phyloP scores from a whole-genome alignment of 2,329 filamentous ascomycete species.

The Sclerotinia sclerotiorum region DNA sequence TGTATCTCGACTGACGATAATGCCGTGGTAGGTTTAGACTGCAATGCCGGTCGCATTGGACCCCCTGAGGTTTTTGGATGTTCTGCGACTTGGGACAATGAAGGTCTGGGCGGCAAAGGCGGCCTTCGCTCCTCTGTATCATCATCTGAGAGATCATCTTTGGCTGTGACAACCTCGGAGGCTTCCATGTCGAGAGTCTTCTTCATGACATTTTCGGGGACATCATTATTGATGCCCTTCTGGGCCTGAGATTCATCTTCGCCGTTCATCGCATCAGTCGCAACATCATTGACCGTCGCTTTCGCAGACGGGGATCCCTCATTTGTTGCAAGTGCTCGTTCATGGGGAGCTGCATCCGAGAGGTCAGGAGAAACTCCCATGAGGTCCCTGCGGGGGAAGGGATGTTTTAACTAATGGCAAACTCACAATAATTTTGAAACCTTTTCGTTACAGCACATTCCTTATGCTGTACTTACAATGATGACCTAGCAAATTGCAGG shows the following conservation, averaged over 20 bases:
- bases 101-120: constrained; percentile 49
- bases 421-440: constrained; percentile 6
- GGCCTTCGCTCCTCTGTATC: constrained; percentile 44
- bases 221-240: constrained; percentile 14
- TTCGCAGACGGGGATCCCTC: constrained; percentile 27
- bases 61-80: constrained; percentile 27
- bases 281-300: constrained; percentile 32
- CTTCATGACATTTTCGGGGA: constrained; percentile 2
- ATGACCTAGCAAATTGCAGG: neutral
- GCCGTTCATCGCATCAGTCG: constrained; percentile 32
- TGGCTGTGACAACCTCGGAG: neutral
- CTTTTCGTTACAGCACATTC: neutral
- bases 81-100: constrained; percentile 34
- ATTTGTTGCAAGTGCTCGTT: constrained; percentile 27
- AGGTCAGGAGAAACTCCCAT: constrained; percentile 30
- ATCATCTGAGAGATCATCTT: constrained; percentile 16
- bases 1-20: constrained; percentile 79
- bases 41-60: constrained; percentile 42
- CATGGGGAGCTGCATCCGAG: constrained; percentile 26
- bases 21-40: constrained; percentile 77
- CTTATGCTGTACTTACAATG: constrained; percentile 6
- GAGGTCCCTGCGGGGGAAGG: constrained; percentile 23
- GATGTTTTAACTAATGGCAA: neutral
- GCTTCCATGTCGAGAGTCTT: constrained; percentile 3
- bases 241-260: constrained; percentile 28